These are phyloP conservation scores for Stromatinia cepivora DNA, from an alignment of 2,329 filamentous ascomycete species.

Conservation along the genomic window DNA sequence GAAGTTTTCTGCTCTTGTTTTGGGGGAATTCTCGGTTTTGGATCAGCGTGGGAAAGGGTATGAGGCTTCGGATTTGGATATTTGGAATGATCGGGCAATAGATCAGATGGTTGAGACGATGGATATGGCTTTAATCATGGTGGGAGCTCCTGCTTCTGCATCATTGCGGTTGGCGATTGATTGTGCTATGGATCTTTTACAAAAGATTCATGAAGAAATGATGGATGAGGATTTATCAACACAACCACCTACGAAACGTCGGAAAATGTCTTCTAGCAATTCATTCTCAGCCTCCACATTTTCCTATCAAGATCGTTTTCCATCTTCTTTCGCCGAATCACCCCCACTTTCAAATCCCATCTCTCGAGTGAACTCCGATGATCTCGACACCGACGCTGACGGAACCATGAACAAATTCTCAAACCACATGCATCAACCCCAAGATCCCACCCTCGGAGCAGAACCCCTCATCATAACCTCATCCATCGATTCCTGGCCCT, in stretches of 20 bases:
- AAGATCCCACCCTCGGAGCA: conserved; percentile 45
- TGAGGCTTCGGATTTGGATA: not conserved
- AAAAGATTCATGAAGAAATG: conserved; percentile 46
- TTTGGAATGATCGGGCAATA: conserved; percentile 21
- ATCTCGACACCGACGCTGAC: conserved; percentile 33
- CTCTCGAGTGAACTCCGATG: conserved; percentile 33
- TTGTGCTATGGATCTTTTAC: conserved; percentile 64
- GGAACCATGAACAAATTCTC: conserved; percentile 63
- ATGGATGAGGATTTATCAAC: not conserved
- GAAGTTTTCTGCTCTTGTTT: conserved; percentile 49
- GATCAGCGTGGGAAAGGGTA: not conserved
- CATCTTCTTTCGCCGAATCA: conserved; percentile 40
- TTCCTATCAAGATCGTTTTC: conserved; percentile 28
- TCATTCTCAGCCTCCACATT: not conserved
- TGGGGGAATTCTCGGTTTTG: conserved; percentile 30
- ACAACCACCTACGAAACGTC: conserved; percentile 30
- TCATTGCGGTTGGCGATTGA: conserved; percentile 45
- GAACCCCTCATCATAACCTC: conserved; percentile 70
- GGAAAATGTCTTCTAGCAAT: conserved; percentile 21
- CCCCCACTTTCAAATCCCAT: conserved; percentile 48
- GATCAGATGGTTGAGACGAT: conserved; percentile 38
- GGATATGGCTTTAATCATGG: conserved; percentile 42
- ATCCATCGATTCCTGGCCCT: conserved; percentile 72
- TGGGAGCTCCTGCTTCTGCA: conserved; percentile 27
- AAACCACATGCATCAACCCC: conserved; percentile 53